Evolutionary conservation across 164 flowering plant genomes (phyloP).

Genomic region (Houttuynia cordata): DNA sequence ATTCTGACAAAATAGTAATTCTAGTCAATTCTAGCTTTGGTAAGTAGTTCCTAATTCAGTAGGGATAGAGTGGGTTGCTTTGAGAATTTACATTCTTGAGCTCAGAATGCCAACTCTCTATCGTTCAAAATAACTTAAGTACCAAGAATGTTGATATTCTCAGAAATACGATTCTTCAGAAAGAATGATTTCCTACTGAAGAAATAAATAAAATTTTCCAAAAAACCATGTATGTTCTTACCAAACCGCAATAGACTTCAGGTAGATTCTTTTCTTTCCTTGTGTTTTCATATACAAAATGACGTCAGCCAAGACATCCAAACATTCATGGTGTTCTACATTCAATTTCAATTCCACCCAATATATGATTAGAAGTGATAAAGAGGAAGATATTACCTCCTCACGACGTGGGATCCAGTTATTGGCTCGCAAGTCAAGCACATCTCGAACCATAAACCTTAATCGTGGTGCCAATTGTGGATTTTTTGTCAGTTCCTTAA

Average conservation of each 20-base stretch:
- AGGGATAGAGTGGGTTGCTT: neutral
- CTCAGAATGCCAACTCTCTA: neutral
- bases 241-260: too few relatives aligned
- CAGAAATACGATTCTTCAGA: too few relatives aligned
- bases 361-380: neutral
- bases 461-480: slow-evolving; percentile 64
- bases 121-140: neutral
- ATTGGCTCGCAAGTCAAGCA: slow-evolving; percentile 69
- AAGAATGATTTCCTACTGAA: too few relatives aligned
- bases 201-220: too few relatives aligned
- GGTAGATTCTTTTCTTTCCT: too few relatives aligned
- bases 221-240: too few relatives aligned
- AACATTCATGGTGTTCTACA: neutral
- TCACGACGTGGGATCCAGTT: slow-evolving; percentile 92
- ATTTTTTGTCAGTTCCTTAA: slow-evolving; percentile 59
- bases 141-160: neutral
- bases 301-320: neutral
- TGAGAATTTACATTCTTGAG: neutral
- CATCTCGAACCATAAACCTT: slow-evolving; percentile 78
- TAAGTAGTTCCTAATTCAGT: neutral
- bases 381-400: slow-evolving; percentile 34
- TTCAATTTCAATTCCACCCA: neutral
- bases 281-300: too few relatives aligned
- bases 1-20: too few relatives aligned
- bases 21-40: neutral